Evolutionary conservation across 2,329 filamentous ascomycete genomes (phyloP), one percentile per base, ranked within the genome.

Genomic region (Sclerotinia spermophila): DNA sequence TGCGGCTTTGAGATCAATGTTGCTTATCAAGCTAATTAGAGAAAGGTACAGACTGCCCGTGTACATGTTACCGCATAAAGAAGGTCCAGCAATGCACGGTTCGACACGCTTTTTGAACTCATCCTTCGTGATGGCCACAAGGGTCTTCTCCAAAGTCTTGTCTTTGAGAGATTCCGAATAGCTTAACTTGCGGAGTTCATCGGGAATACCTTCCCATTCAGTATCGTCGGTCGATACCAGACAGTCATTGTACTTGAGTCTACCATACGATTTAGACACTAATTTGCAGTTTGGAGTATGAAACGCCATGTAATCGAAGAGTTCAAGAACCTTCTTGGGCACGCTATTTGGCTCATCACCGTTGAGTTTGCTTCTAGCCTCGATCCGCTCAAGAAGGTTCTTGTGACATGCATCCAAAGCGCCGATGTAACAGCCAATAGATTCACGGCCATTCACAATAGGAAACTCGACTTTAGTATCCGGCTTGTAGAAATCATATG

Each of bases 401-500:
- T 67, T 67, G 6, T 67, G 35, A 3, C 65, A 67, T 44, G 27
- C 51, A 58, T 67, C 65, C 3, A 67, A 19, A 35, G 65, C 65
- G 7, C 51, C 44, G n/a, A 44, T 67, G 15, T 67, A 67, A n/a
- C 65, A 45, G 17, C 21, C 27, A n/a, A 67, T 55, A 30, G 45
- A 67, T 19, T 67, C 45, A 56, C 58, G 38, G 11, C 65, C 51
- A 24, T 67, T 67, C 21, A 67, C 65, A n/a, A 33, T 56, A 5
- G 65, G 65, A 19, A 56, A 67, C 65, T 67, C 65, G 35, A n/a
- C 35, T 30, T 40, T 56, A 1, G n/a, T 21, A 45, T 67, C 65
- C 24, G 65, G 65, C 51, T 67, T 67, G 17, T 56, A 67, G n/a
- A 67, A 67, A 67, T 67, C 65, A 67, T 67, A 67, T 11, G 51